Conservation (phyloP, 2,329 filamentous ascomycete species). For the Fusarium fracticaudum region DNA sequence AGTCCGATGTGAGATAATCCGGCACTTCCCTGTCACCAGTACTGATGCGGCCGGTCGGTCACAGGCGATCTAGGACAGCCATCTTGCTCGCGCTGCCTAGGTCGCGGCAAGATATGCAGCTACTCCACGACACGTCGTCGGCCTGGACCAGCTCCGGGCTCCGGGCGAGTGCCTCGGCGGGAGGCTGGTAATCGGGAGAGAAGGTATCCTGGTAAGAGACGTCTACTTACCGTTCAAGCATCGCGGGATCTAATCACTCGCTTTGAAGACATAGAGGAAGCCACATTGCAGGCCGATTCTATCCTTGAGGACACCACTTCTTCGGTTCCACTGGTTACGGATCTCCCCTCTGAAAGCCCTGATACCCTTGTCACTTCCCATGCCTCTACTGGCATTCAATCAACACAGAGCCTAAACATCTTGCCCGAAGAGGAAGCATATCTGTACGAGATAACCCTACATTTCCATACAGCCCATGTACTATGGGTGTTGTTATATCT, state of each 20-base stretch:
- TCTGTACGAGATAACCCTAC: accelerated
- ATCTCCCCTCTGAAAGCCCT: background rate
- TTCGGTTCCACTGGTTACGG: background rate
- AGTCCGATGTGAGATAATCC: background rate
- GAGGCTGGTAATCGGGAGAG: background rate
- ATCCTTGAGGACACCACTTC: too few relatives aligned
- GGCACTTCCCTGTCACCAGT: too few relatives aligned
- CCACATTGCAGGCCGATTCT: too few relatives aligned
- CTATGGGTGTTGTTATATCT: accelerated
- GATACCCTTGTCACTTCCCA: background rate
- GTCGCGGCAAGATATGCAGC: background rate
- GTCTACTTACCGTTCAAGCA: accelerated
- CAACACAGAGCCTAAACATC: background rate
- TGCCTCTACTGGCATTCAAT: background rate
- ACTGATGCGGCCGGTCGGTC: background rate
- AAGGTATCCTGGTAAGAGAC: background rate
- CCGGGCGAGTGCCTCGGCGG: background rate
- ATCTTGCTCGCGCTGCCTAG: background rate
- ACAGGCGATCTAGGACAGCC: background rate
- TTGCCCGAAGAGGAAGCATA: background rate
- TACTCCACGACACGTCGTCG: background rate
- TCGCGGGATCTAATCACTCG: background rate
- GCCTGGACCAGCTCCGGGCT: background rate
- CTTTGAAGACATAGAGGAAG: accelerated
- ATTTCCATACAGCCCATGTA: accelerated